phyloP scores from a whole-genome alignment of 2,329 filamentous ascomycete species.

The Ophiosphaerella herpotricha region DNA sequence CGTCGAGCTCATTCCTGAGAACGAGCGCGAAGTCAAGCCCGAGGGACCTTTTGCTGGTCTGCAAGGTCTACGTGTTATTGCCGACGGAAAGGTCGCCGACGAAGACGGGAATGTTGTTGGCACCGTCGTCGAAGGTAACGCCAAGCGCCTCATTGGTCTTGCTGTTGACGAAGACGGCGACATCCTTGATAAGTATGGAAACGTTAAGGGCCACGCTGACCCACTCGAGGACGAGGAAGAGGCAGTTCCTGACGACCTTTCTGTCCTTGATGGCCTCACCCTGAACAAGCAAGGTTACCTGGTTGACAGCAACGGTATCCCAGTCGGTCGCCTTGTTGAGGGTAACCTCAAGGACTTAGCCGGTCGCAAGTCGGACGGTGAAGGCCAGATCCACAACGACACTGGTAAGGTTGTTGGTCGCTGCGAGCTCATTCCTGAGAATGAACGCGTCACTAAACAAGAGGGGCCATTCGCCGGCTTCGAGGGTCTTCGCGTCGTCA shows the following conservation, averaged over 20 bases:
- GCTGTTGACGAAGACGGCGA: slow-evolving; percentile 67
- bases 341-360: slow-evolving; percentile 61
- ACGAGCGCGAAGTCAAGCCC: slow-evolving; percentile 60
- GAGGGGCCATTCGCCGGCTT: slow-evolving; percentile 73
- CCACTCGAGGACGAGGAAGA: slow-evolving; percentile 54
- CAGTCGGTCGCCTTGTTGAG: slow-evolving; percentile 61
- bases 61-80: slow-evolving; percentile 53
- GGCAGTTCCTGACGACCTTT: slow-evolving; percentile 53
- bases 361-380: slow-evolving; percentile 59
- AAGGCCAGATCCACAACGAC: slow-evolving; percentile 62
- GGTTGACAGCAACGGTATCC: slow-evolving; percentile 58
- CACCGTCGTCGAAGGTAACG: slow-evolving; percentile 61
- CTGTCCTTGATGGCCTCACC: slow-evolving; percentile 57
- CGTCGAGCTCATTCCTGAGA: slow-evolving; percentile 69
- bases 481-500: slow-evolving; percentile 66
- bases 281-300: slow-evolving; percentile 65
- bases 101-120: slow-evolving; percentile 59
- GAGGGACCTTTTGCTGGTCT: slow-evolving; percentile 58
- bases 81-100: slow-evolving; percentile 55
- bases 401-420: slow-evolving; percentile 61
- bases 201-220: slow-evolving; percentile 65
- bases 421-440: slow-evolving; percentile 62
- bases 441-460: slow-evolving; percentile 59
- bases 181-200: slow-evolving; percentile 65
- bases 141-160: slow-evolving; percentile 63